phyloP scores from a whole-genome alignment of 2,329 filamentous ascomycete genomes.

The Fusarium foetens region DNA sequence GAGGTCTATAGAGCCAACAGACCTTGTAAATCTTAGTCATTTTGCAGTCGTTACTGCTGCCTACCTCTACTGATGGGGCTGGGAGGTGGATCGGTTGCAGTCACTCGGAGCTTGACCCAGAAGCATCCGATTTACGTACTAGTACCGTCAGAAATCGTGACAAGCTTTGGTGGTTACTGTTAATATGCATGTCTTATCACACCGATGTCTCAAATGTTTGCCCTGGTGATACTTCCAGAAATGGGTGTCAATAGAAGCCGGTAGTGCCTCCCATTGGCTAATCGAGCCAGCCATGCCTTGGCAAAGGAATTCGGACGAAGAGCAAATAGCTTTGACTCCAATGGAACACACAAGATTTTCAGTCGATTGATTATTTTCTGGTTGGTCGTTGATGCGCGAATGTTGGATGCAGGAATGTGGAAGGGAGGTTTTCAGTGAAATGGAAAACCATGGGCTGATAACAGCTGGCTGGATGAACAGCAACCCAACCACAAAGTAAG shows the following conservation, averaged over 20 bases:
- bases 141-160: not conserved
- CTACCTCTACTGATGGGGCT: no score
- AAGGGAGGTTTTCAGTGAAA: not conserved
- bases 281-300: not conserved
- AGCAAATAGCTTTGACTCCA: no score
- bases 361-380: no score
- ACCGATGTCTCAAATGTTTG: not conserved
- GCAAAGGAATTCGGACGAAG: not conserved
- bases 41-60: accelerated
- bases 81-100: not conserved
- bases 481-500: no score
- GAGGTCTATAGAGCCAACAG: accelerated
- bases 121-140: not conserved
- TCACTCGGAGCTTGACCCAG: no score
- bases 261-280: not conserved
- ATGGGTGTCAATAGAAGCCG: not conserved
- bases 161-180: accelerated
- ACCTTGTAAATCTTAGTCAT: accelerated
- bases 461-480: no score
- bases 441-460: no score
- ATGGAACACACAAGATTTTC: no score
- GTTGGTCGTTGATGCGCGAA: accelerated
- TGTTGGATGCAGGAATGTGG: not conserved
- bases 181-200: not conserved
- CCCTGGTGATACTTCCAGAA: not conserved